Conservation (phyloP, 2,329 filamentous ascomycete species). For the Penicillium sp. region DNA sequence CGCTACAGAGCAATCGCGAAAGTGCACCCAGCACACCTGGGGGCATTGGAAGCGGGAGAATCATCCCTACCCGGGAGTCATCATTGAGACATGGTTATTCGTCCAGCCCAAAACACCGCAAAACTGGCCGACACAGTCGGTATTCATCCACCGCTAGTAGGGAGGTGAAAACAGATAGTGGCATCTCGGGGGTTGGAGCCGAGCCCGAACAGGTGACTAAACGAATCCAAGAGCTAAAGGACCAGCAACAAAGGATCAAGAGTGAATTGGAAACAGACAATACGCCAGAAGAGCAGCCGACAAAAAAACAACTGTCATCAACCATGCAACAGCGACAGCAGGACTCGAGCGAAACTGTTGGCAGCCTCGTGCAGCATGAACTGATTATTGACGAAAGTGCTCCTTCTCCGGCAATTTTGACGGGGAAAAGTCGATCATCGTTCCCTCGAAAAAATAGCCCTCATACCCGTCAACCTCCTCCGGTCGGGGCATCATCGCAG, state of each 20-base stretch:
- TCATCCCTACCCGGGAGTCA: conserved; percentile 71
- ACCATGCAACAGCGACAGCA: conserved; percentile 21
- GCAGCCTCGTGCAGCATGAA: conserved; percentile 17
- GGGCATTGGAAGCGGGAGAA: conserved; percentile 52
- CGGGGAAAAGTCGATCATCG: conserved; percentile 54
- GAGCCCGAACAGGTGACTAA: conserved; percentile 62
- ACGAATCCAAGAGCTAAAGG: conserved; percentile 62
- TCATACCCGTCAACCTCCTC: neutral
- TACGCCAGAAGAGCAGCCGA: conserved; percentile 33
- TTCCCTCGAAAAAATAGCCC: conserved; percentile 32
- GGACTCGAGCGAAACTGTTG: conserved; percentile 8
- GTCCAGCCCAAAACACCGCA: conserved; percentile 57
- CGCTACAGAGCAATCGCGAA: conserved; percentile 33
- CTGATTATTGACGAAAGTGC: conserved; percentile 62
- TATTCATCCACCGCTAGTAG: conserved; percentile 44
- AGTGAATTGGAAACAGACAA: conserved; percentile 51
- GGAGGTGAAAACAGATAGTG: conserved; percentile 46
- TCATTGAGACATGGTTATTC: conserved; percentile 64
- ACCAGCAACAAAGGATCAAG: conserved; percentile 61
- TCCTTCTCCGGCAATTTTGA: conserved; percentile 71
- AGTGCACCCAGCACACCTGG: conserved; percentile 36
- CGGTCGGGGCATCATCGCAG: conserved; percentile 21
- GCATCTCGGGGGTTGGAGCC: conserved; percentile 42
- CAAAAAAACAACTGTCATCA: conserved; percentile 15
- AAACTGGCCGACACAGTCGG: conserved; percentile 53